phyloP scores from a whole-genome alignment of 495 filamentous ascomycete species.

The Hypoxylon intermedium region DNA sequence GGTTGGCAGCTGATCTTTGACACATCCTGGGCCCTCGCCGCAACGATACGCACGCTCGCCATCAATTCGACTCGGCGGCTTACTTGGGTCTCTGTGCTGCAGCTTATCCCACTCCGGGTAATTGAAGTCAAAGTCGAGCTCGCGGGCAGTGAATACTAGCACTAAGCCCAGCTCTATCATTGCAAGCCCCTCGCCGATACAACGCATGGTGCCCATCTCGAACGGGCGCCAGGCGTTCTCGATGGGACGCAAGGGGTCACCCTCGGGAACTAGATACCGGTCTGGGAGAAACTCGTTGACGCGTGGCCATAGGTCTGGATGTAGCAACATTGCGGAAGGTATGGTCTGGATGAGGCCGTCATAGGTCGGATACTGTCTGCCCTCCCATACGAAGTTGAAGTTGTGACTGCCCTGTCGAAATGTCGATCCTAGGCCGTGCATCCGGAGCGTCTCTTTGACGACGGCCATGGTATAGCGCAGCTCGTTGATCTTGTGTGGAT shows the following conservation, averaged over 20 bases:
- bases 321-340: background rate
- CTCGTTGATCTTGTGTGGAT: slow-evolving; percentile 37
- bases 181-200: too few species aligned
- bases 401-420: slow-evolving; percentile 39
- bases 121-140: too few species aligned
- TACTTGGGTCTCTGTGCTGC: too few species aligned
- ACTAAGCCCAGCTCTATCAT: too few species aligned
- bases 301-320: slow-evolving; percentile 31
- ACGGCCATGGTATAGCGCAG: slow-evolving; percentile 52
- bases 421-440: slow-evolving; percentile 44
- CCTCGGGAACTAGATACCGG: slow-evolving; percentile 41
- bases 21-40: too few species aligned
- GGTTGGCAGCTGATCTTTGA: too few species aligned
- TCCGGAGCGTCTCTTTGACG: slow-evolving; percentile 54
- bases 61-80: too few species aligned
- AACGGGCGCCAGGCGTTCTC: slow-evolving; percentile 53
- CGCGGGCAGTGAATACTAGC: too few species aligned
- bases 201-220: slow-evolving; percentile 41
- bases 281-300: slow-evolving; percentile 48
- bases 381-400: too few species aligned
- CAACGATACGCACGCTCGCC: too few species aligned
- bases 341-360: background rate
- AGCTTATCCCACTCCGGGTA: too few species aligned
- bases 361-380: too few species aligned
- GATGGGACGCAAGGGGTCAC: slow-evolving; percentile 21